phyloP scores from a whole-genome alignment of 1,139 yeast genomes.

The Geotrichum aggregatum region DNA sequence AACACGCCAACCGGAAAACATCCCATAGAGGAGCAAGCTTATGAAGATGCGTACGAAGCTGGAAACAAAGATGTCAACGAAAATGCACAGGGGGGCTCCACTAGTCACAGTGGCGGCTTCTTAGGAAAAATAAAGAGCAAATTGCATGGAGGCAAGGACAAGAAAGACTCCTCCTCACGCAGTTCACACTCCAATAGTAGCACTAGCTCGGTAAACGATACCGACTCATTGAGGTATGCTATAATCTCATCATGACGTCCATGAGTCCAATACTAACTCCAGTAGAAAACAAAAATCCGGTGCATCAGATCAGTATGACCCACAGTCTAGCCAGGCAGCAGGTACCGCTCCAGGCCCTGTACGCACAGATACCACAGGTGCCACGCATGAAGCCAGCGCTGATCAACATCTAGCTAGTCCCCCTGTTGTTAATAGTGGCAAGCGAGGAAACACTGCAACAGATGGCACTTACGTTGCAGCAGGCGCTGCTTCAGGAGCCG shows the following conservation, averaged over 20 bases:
- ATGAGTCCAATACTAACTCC: too few species aligned
- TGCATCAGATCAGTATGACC: too few species aligned
- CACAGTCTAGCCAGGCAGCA: too few species aligned
- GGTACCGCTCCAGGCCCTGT: too few species aligned
- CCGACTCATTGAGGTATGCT: too few species aligned
- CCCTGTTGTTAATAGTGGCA: too few species aligned
- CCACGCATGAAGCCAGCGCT: too few species aligned
- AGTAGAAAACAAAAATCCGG: too few species aligned
- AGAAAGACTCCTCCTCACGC: not conserved
- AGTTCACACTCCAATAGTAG: not conserved
- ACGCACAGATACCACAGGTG: too few species aligned
- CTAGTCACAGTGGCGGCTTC: not conserved
- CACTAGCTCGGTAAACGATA: too few species aligned
- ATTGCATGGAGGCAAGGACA: not conserved
- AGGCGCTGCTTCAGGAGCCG: not conserved
- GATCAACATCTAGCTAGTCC: too few species aligned
- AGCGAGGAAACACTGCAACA: not conserved
- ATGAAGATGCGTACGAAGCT: conserved; percentile 13
- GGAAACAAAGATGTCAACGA: conserved; percentile 14
- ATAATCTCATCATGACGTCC: too few species aligned
- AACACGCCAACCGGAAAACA: conserved; percentile 5
- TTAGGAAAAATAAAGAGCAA: not conserved
- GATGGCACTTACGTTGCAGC: not conserved
- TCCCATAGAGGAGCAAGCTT: conserved; percentile 13
- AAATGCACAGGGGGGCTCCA: not conserved